Evolutionary conservation across 768 basidiomycete species (phyloP).

Genomic region (Hortiboletus campestris): DNA sequence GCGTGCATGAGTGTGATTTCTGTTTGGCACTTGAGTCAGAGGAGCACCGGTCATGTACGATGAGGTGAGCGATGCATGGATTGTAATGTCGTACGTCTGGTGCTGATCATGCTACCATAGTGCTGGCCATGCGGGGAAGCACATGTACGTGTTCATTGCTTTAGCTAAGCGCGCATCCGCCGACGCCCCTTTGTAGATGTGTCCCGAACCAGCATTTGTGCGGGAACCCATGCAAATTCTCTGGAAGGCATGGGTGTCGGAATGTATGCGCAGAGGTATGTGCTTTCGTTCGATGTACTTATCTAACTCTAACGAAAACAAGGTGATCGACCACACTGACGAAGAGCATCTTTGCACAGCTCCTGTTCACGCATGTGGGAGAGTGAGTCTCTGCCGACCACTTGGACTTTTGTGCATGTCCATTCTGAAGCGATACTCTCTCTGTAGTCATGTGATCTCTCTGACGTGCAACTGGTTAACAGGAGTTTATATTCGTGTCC

Average conservation of each 20-base stretch:
- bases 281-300: neutral
- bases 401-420: neutral
- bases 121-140: constrained; percentile 57
- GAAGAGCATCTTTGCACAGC: constrained; percentile 55
- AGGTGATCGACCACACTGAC: constrained; percentile 49
- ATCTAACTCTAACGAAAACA: neutral
- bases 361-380: constrained; percentile 53
- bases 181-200: constrained; percentile 40
- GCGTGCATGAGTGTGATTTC: constrained; percentile 44
- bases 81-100: neutral
- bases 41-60: constrained; percentile 39
- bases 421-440: neutral
- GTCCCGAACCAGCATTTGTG: constrained; percentile 52
- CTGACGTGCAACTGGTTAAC: constrained; percentile 27
- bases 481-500: constrained; percentile 39
- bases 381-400: constrained; percentile 31
- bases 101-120: constrained; percentile 26
- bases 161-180: accelerated
- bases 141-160: constrained; percentile 41
- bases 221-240: constrained; percentile 47
- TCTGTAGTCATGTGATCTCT: constrained; percentile 44
- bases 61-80: constrained; percentile 38
- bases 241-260: constrained; percentile 50
- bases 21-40: constrained; percentile 29
- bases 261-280: constrained; percentile 50